Evolutionary conservation across 2,329 filamentous ascomycete genomes (phyloP), one percentile per base, ranked within the genome.

Genomic region (Epichloe uncinata): DNA sequence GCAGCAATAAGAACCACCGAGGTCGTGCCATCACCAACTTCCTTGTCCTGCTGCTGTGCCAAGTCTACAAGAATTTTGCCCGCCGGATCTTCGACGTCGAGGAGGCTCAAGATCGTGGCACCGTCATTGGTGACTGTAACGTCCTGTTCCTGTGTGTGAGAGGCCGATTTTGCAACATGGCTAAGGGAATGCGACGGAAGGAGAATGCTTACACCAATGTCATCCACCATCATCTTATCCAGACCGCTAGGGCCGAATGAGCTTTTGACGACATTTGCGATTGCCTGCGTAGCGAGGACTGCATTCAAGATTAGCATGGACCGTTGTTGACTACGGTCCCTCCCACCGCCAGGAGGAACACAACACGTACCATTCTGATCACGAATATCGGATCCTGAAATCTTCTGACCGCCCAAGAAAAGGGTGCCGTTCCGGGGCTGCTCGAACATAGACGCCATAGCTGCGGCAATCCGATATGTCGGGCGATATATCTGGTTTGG

Each of bases 151-250:
- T 30, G 9, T 34, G 50, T 35, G 45, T 54, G 43, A 47, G 48
- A 26, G n/a, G 22, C 30, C 30, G 18, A 12, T 20, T 41, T 16
- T 41, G 47, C 44, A 37, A 30, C 12, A 22, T 13, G 33, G 20
- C 11, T 38, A 13, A 46, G 47, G 18, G 49, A 22, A 40, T 40
- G 49, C n/a, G 18, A 37, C 45, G 35, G 22, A 16, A 42, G 50
- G 30, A 34, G 35, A 48, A 48, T 46, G 55, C 82, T 61, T 79
- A 88, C 85, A 64, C 93, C 93, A 68, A 98, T 97, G 67, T 98
- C 93, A 72, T 98, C 93, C 61, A 98, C 93, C 93, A 98, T 97
- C 93, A 98, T 98, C 80, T 98, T 98, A 69, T 98, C 93, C 58
- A 98, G 79, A 45, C 93, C 93, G 55, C 88, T 95, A 47, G 93